These are phyloP conservation scores for Zasmidium angulare DNA, from an alignment of 2,329 filamentous ascomycete species.

Conservation along the genomic window DNA sequence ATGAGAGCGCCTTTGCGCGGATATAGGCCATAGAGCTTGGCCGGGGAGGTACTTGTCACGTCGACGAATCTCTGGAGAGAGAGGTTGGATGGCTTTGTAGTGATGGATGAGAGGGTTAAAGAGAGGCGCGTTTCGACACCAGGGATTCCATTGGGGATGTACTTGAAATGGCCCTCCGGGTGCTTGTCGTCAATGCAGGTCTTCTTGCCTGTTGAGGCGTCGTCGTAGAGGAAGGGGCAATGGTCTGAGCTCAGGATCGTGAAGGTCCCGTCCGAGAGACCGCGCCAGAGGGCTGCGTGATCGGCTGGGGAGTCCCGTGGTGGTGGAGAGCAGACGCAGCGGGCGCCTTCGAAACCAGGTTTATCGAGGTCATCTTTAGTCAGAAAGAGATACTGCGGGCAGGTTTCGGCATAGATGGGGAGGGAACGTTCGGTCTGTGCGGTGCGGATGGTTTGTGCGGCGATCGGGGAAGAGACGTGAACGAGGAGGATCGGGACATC, in stretches of 20 bases:
- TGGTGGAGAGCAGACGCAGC: constrained; percentile 56
- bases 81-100: constrained; percentile 44
- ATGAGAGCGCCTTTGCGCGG: constrained; percentile 52
- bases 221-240: constrained; percentile 52
- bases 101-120: constrained; percentile 29
- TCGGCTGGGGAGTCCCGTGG: constrained; percentile 49
- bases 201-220: constrained; percentile 51
- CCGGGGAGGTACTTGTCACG: constrained; percentile 55
- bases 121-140: constrained; percentile 59
- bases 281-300: constrained; percentile 53
- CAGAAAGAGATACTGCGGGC: constrained; percentile 57
- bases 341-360: constrained; percentile 56
- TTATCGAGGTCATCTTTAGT: constrained; percentile 52
- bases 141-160: constrained; percentile 60
- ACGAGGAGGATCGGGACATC: constrained; percentile 56
- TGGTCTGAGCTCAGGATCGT: constrained; percentile 53
- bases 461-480: constrained; percentile 51
- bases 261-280: constrained; percentile 54
- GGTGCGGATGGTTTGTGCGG: constrained; percentile 47
- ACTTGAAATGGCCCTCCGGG: constrained; percentile 51
- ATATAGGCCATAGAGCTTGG: constrained; percentile 59
- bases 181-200: constrained; percentile 46
- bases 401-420: constrained; percentile 57
- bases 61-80: constrained; percentile 54
- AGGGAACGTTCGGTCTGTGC: constrained; percentile 50